These are phyloP conservation scores for Cutaneotrichosporon dermatis DNA, from an alignment of 1,284 basidiomycete genomes.

Conservation along the genomic window DNA sequence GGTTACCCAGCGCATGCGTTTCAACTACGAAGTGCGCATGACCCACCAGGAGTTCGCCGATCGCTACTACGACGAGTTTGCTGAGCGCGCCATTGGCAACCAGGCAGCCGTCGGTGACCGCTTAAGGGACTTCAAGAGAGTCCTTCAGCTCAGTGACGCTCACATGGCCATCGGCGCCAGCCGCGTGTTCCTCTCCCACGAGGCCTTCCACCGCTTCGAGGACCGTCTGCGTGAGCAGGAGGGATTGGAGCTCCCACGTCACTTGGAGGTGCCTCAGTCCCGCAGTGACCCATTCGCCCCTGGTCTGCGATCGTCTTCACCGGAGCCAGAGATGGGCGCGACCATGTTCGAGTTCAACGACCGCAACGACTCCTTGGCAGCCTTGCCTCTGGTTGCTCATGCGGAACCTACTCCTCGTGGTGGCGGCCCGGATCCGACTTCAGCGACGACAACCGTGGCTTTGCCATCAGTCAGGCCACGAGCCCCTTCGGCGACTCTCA, in stretches of 20 bases:
- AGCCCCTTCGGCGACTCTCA: slow-evolving; percentile 69
- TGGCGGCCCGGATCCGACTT: slow-evolving; percentile 51
- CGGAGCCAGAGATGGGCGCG: slow-evolving; percentile 9
- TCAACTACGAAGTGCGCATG: slow-evolving; percentile 75
- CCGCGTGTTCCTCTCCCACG: slow-evolving; percentile 87
- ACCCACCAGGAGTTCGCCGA: slow-evolving; percentile 82
- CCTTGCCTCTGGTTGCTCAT: slow-evolving; percentile 66
- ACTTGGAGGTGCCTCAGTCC: not conserved
- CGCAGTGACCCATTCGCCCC: slow-evolving; percentile 55
- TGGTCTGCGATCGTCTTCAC: slow-evolving; percentile 55
- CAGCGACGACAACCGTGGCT: slow-evolving; percentile 63
- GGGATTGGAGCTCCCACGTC: slow-evolving; percentile 62
- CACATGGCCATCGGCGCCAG: slow-evolving; percentile 75
- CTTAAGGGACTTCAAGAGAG: slow-evolving; percentile 53
- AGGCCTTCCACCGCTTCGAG: slow-evolving; percentile 83
- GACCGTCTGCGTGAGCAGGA: slow-evolving; percentile 78
- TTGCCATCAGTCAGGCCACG: slow-evolving; percentile 60
- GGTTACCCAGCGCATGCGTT: slow-evolving; percentile 63
- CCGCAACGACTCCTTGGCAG: slow-evolving; percentile 43
- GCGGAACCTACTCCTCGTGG: slow-evolving; percentile 68
- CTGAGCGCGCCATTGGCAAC: slow-evolving; percentile 43
- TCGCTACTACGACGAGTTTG: slow-evolving; percentile 63
- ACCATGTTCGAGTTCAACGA: slow-evolving; percentile 25
- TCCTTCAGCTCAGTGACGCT: slow-evolving; percentile 62
- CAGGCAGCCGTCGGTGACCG: slow-evolving; percentile 47